phyloP scores from a whole-genome alignment of 2,329 filamentous ascomycete species.

The Penicillium sp. region DNA sequence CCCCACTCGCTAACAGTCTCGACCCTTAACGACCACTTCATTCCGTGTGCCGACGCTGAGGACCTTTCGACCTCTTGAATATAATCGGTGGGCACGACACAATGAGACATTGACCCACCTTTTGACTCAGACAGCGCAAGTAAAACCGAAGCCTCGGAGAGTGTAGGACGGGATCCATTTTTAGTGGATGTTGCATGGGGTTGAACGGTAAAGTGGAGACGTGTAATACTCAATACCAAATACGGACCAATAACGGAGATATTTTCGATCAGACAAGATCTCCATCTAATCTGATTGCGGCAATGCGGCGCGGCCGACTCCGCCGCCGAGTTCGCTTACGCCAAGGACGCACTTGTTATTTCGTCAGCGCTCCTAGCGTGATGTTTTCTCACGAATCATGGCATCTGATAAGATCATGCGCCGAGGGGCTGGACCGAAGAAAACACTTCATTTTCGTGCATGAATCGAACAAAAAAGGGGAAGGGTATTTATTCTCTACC shows the following conservation, averaged over 20 bases:
- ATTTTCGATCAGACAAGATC: constrained; percentile 29
- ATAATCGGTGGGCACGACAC: not conserved
- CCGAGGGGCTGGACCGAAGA: not conserved
- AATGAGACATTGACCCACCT: not conserved
- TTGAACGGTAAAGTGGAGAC: not conserved
- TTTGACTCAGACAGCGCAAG: not conserved
- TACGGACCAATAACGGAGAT: not conserved
- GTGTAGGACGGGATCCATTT: no score
- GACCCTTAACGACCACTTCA: no score
- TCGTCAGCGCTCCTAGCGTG: constrained; percentile 7
- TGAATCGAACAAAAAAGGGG: not conserved
- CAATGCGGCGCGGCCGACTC: not conserved
- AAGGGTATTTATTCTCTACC: not conserved
- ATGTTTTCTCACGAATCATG: not conserved
- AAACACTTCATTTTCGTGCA: not conserved
- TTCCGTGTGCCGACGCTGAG: no score
- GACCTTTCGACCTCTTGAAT: not conserved
- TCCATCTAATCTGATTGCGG: constrained; percentile 31
- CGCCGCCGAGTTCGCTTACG: constrained; percentile 1
- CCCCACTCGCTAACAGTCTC: no score
- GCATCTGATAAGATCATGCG: constrained; percentile 4
- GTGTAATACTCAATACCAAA: not conserved
- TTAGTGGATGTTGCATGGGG: no score
- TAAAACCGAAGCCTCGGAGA: not conserved
- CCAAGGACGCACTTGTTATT: constrained; percentile 10